phyloP scores from a whole-genome alignment of 1,284 basidiomycete species.

The Marasmius sp. region DNA sequence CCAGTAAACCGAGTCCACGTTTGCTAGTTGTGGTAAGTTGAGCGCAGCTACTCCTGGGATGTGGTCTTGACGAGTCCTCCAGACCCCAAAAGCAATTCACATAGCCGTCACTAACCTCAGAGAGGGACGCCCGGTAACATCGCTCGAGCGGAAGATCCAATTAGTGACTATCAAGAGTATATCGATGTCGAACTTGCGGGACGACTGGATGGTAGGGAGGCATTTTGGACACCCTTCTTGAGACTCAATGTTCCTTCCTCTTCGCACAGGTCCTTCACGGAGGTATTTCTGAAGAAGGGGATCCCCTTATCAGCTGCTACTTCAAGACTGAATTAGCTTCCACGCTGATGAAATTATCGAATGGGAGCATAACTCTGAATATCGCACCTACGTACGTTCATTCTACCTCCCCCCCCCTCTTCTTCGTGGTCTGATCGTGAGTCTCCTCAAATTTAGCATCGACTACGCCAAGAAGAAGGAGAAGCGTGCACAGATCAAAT shows the following conservation, averaged over 20 bases:
- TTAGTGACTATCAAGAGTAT: slow-evolving; percentile 86
- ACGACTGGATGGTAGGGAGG: slow-evolving; percentile 87
- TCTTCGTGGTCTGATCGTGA: slow-evolving; percentile 1
- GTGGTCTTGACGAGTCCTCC: slow-evolving; percentile 6
- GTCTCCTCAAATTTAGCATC: slow-evolving; percentile 47
- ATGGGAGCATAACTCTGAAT: slow-evolving; percentile 73
- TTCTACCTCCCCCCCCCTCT: background rate
- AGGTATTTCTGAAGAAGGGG: slow-evolving; percentile 86
- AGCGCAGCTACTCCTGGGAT: background rate
- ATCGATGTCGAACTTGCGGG: slow-evolving; percentile 84
- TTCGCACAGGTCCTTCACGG: slow-evolving; percentile 67
- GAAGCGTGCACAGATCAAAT: slow-evolving; percentile 88
- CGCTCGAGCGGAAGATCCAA: slow-evolving; percentile 87
- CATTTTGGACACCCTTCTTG: background rate
- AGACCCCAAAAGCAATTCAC: slow-evolving; percentile 91
- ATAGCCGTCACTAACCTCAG: slow-evolving; percentile 75
- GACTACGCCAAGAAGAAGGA: slow-evolving; percentile 97
- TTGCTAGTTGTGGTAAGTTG: slow-evolving; percentile 83
- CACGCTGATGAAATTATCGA: slow-evolving; percentile 80
- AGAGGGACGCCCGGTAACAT: slow-evolving; percentile 60
- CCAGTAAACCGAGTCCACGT: slow-evolving; percentile 91
- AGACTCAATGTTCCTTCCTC: slow-evolving; percentile 2
- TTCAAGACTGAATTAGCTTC: slow-evolving; percentile 97
- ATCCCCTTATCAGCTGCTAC: slow-evolving; percentile 87
- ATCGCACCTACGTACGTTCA: slow-evolving; percentile 72